Base-by-base conservation (phyloP, 345 rosid genomes). In the Orychophragmus violaceus region DNA sequence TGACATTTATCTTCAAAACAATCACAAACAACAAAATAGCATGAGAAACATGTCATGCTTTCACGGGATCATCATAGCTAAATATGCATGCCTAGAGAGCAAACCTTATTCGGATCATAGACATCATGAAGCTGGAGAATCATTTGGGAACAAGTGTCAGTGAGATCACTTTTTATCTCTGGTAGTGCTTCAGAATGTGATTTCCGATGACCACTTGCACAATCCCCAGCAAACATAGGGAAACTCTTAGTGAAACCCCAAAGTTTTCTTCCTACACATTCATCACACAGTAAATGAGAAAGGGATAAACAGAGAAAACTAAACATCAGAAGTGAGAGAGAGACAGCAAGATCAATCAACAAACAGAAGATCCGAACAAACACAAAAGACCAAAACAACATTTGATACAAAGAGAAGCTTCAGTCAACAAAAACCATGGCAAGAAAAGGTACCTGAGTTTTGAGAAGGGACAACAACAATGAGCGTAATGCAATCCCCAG, bases 101-200 rank as follows among this genome's bases (percentile, higher is more conserved):
- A 30, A 65, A 85, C 99, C 86, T 91, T 91, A 66, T 95, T 87
- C 14, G 97, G 98, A 79, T 95, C 98, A 68, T 91, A 95, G 68
- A 95, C 96, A 81, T 95, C 98, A 23, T 95, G 98, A 48, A 91
- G 95, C 84, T 84, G 98, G 69, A 95, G 96, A 55, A 95, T 87
- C 99, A 95, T 89, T 64, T 91, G 99, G 29, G 99, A 95, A 81
- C 96, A 95, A 5, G 87, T 80, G 78, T 95, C 97, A 0, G 91
- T 89, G 21, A 91, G 87, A 59, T 91, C 99, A 68, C 59, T 65
- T 56, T 80, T 91, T 51, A 91, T 84, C 85, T 83, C 98, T 1
- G 89, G 72, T 66, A 78, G 79, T 70, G 99, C 80, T 63, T 87
- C 99, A 13, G 84, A 69, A 42, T 77, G 77, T 64, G 96, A 79